Evolutionary conservation across 2,329 filamentous ascomycete genomes (phyloP), one percentile per base, ranked within the genome.

Genomic region (Fusarium floridanum): DNA sequence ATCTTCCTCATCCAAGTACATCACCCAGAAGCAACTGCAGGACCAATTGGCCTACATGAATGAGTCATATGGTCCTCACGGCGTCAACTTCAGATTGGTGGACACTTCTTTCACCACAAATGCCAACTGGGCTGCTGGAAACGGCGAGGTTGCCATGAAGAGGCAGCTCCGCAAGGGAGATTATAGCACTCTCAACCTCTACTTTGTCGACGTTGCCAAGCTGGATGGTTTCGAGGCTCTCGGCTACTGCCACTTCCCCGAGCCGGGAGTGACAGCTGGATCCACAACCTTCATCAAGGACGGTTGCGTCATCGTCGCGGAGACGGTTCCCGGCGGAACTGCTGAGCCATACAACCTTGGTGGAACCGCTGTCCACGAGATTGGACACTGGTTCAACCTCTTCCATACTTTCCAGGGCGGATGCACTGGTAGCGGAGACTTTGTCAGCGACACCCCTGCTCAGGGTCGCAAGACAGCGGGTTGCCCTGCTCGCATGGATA

Each of bases 201-300:
- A 85, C 67, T 81, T 83, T 53, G 63, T 70, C 2, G 73, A 76
- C 1, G 32, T 59, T 9, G 63, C 74, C 6, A 76, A 73, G 50
- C 29, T 74, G 39, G 70, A 73, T 0, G 74, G 76, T 5, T 41
- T 29, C 17, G 39, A 43, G 0, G 75, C 74, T 57, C 75, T 76
- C 2, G 86, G 86, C n/a, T 86, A 85, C 78, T 86, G 85, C 81
- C 84, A 84, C 78, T 86, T 86, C 80, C 86, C 86, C 9, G 78
- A 71, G 27, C 67, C 79, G 39, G 70, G 61, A 0, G 66, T 74
- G 1, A 72, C 66, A 2, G 41, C 74, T 1, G 70, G 68, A 1
- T 75, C 70, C 4, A 9, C 22, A 4, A 59, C 41, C 0, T 84
- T 85, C 73, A 80, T 82, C 72, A 70, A 70, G 0, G 84, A 85